phyloP scores from a whole-genome alignment of 2,329 filamentous ascomycete species.

The Exophiala calicioides region DNA sequence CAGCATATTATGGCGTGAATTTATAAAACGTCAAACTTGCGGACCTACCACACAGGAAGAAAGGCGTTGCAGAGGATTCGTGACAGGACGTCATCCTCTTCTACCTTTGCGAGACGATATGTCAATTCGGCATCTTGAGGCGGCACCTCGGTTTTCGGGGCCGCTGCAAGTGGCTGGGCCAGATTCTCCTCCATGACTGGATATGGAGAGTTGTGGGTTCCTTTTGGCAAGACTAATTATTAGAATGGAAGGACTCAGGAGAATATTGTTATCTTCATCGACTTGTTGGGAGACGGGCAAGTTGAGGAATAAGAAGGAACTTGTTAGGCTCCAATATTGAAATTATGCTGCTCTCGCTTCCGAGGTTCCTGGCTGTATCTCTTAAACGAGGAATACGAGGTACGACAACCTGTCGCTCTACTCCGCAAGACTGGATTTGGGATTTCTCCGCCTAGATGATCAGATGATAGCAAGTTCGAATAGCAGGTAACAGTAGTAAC shows the following conservation, averaged over 20 bases:
- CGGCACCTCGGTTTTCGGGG: background rate
- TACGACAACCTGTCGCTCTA: too few relatives aligned
- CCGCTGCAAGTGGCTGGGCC: background rate
- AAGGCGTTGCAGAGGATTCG: slow-evolving; percentile 25
- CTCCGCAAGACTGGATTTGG: too few relatives aligned
- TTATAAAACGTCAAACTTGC: background rate
- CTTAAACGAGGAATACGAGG: too few relatives aligned
- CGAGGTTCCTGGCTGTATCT: too few relatives aligned
- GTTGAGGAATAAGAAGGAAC: too few relatives aligned
- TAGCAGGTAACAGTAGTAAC: too few relatives aligned
- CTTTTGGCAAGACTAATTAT: too few relatives aligned
- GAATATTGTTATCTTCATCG: too few relatives aligned
- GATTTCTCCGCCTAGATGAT: too few relatives aligned
- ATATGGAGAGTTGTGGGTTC: background rate
- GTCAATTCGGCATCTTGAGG: background rate
- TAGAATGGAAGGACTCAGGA: background rate
- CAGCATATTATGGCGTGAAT: background rate
- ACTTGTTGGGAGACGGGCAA: too few relatives aligned
- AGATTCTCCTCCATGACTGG: background rate
- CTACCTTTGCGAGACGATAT: slow-evolving; percentile 11
- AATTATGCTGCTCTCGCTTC: background rate
- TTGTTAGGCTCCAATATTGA: background rate
- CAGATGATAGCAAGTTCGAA: too few relatives aligned
- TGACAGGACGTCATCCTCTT: slow-evolving; percentile 22
- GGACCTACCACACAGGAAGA: slow-evolving; percentile 21